Evolutionary conservation across 768 basidiomycete genomes (phyloP).

Genomic region (Cyclocybe cylindracea): DNA sequence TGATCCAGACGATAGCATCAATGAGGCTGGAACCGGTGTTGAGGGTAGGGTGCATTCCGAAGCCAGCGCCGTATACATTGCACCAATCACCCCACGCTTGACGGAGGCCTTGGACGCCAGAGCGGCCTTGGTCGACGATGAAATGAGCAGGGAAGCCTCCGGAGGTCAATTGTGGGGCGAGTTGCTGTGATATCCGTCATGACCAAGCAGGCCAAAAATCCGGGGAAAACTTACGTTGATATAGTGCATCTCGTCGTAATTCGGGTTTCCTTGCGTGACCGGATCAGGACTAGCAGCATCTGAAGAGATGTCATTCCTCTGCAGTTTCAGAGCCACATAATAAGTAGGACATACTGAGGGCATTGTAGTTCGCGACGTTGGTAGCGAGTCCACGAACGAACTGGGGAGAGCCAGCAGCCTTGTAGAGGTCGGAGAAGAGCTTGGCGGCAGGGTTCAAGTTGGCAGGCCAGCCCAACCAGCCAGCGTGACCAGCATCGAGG

Average conservation of each 20-base stretch:
- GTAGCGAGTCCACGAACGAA: slow-evolving; percentile 65
- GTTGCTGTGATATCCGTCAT: slow-evolving; percentile 33
- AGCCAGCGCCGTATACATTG: slow-evolving; percentile 66
- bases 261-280: slow-evolving; percentile 57
- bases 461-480: slow-evolving; percentile 71
- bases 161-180: slow-evolving; percentile 44
- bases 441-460: slow-evolving; percentile 60
- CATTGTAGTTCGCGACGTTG: slow-evolving; percentile 52
- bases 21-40: slow-evolving; percentile 55
- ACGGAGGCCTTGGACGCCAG: slow-evolving; percentile 63
- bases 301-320: slow-evolving; percentile 34
- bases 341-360: slow-evolving; percentile 27
- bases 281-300: slow-evolving; percentile 55
- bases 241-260: slow-evolving; percentile 64
- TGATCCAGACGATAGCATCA: slow-evolving; percentile 66
- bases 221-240: slow-evolving; percentile 40
- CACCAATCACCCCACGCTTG: slow-evolving; percentile 68
- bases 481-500: slow-evolving; percentile 64
- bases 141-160: slow-evolving; percentile 59
- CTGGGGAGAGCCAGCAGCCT: slow-evolving; percentile 51
- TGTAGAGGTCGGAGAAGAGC: slow-evolving; percentile 52
- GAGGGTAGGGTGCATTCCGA: slow-evolving; percentile 58
- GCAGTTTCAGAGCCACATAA: neutral
- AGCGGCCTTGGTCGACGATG: slow-evolving; percentile 68
- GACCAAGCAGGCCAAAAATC: neutral